Percentiles rank a stretch among this genome's conserved stretches.
These are phyloP conservation scores for Aspergillus incahuasiensis DNA, from an alignment of 495 filamentous ascomycete genomes.

Conservation along the genomic window DNA sequence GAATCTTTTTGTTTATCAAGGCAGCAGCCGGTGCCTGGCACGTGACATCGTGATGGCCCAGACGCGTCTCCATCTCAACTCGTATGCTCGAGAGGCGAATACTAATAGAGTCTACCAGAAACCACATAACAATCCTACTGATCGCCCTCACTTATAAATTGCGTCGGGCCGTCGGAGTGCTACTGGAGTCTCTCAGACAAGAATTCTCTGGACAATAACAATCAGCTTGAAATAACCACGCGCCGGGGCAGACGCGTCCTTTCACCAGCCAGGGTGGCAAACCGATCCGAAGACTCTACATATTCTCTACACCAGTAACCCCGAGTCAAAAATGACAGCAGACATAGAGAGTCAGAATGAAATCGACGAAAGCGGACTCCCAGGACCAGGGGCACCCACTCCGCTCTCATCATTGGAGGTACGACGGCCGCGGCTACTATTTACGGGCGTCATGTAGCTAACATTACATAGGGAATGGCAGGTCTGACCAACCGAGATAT, in stretches of 20 bases:
- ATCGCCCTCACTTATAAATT: background rate
- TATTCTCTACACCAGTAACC: background rate
- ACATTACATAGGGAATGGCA: constrained; percentile 57
- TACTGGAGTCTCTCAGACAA: background rate
- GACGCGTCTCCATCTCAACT: constrained; percentile 30
- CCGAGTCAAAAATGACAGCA: constrained; percentile 44
- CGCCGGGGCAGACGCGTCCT: constrained; percentile 4
- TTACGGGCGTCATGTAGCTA: background rate
- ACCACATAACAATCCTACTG: no score
- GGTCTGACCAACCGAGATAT: constrained; percentile 93
- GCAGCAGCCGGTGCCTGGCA: constrained; percentile 23
- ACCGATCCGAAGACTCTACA: background rate
- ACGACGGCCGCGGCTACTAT: constrained; percentile 15
- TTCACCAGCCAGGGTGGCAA: background rate
- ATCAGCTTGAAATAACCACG: background rate
- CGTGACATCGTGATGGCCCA: constrained; percentile 39
- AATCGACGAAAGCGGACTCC: constrained; percentile 57
- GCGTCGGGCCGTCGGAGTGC: no score
- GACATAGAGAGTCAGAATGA: constrained; percentile 57
- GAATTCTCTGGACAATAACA: background rate
- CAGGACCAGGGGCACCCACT: constrained; percentile 89
- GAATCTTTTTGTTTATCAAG: background rate
- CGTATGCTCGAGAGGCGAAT: constrained; percentile 9
- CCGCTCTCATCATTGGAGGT: constrained; percentile 90
- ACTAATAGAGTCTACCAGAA: constrained; percentile 12